Base-by-base conservation (phyloP, 2,329 filamentous ascomycete genomes). In the Epichloe coenophiala region DNA sequence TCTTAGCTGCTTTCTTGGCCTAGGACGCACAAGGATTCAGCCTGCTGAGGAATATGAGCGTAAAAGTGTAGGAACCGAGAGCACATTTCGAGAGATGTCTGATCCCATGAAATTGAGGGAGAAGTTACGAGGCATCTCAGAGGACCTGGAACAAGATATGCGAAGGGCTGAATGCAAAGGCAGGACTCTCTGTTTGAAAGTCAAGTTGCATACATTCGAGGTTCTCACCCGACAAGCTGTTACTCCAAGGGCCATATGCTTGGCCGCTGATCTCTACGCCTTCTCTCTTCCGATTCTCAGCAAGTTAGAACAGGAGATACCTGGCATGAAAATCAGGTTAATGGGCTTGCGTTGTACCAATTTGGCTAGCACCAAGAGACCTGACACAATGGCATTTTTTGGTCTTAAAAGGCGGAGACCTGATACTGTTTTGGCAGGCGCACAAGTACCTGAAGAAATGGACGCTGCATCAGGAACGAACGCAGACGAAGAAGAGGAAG, bases 121-220 rank as follows among this genome's bases (percentile, higher is more conserved):
- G 15, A 94, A 95, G 63, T 75, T 98, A 5, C 77, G 81, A n/a
- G 77, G 75, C 63, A 90, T 83, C 1, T 88, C 93, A 0, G 83
- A 89, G 55, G 89, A 95, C 56, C 71, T 98, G 4, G 89, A 95
- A 62, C 85, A 86, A 57, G 91, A 97, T 60, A 74, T 97, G 69
- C 75, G 76, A 52, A 78, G 81, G 27, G 88, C 87, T 1, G 79
- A 87, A 56, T 88, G 87, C 67, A 95, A 91, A 65, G 91, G 91
- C 1, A 80, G 88, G n/a, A 97, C 91, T 0, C 70, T 98, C 1
- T 88, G 88, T 21, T 71, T 98, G 37, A 98, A 98, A 65, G 77
- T 96, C 56, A 98, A 98, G 64, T 71, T 97, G 7, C 88, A 96
- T 63, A 95, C 89, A 0, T 98, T 91, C 59, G 90, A 97, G 65